Evolutionary conservation across 495 filamentous ascomycete genomes (phyloP).

Genomic region (Glutinoglossum americanum): DNA sequence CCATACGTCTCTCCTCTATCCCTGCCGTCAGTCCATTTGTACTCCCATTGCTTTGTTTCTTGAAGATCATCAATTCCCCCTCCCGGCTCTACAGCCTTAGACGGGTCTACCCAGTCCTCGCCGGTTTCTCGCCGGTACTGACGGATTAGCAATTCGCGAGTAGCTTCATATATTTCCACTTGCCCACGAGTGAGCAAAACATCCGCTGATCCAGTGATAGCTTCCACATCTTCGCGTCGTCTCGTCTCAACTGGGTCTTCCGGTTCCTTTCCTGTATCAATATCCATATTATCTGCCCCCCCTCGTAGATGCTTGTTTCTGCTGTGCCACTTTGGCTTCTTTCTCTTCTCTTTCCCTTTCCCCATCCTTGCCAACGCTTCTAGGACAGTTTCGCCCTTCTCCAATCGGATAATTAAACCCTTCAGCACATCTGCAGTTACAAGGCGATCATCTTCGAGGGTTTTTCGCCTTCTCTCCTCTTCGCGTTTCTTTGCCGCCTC

Average conservation of each 20-base stretch:
- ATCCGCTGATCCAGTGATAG: slow-evolving; percentile 75
- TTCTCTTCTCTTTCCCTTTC: slow-evolving; percentile 40
- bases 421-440: slow-evolving; percentile 53
- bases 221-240: slow-evolving; percentile 50
- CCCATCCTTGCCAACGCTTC: slow-evolving; percentile 73
- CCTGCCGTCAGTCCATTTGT: slow-evolving; percentile 72
- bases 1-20: slow-evolving; percentile 65
- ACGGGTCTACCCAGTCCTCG: slow-evolving; percentile 66
- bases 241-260: slow-evolving; percentile 50
- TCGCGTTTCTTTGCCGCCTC: slow-evolving; percentile 79
- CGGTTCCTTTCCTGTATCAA: slow-evolving; percentile 23
- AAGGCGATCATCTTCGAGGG: slow-evolving; percentile 48
- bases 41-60: slow-evolving; percentile 54
- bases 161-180: slow-evolving; percentile 71
- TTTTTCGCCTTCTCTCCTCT: slow-evolving; percentile 43
- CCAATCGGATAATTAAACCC: slow-evolving; percentile 46
- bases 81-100: slow-evolving; percentile 8
- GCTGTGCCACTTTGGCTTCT: slow-evolving; percentile 38
- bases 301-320: slow-evolving; percentile 30
- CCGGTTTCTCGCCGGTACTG: slow-evolving; percentile 76
- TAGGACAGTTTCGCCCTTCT: slow-evolving; percentile 69
- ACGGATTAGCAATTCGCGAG: slow-evolving; percentile 62
- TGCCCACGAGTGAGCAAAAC: slow-evolving; percentile 61
- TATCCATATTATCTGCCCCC: slow-evolving; percentile 50
- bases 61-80: slow-evolving; percentile 10